Base-by-base conservation (phyloP, 371 early-diverging fungal species). In the Entomophthora muscae region DNA sequence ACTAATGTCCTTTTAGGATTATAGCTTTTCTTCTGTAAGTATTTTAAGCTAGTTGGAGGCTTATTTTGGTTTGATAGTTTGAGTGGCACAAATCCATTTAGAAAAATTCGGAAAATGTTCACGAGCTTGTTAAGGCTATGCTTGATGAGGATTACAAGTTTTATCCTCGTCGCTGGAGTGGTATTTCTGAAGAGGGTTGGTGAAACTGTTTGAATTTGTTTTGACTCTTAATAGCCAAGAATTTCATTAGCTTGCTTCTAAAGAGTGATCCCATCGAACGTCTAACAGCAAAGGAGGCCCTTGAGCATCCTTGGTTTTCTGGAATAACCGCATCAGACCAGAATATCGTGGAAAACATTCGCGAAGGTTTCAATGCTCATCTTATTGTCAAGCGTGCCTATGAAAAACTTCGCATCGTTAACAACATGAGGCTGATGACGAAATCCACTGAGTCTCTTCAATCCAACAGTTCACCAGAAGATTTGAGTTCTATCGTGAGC, bases 281-380 rank as follows among this genome's bases (percentile, higher is more conserved):
- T 56, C 68, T 88, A 62, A 90, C 93, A 0, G 92, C 88, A 1
- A 71, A 71, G 10, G 78, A 90, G 69, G 95, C 95, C 1, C 77
- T 92, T 57, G 67, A 79, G 29, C 90, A 95, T 72, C 83, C 78
- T 22, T 96, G 94, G 95, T 76, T 94, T 65, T 75, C 80, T n/a
- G 75, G 74, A 53, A 57, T 63, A 30, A 72, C 76, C 27, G 75
- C 66, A 52, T 74, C 72, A 28, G 82, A 84, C 57, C 72, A 72
- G n/a, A 85, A 87, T 73, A 75, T 90, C 59, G 67, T 90, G 52
- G 81, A 81, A 2, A 78, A 81, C 32, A 85, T 88, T 52, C 79
- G 78, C 24, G 80, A 80, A 56, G 78, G 83, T 61, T 84, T 85
- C 71, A 76, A 81, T 58, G 75, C 84, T 24, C 62, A 53, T 33